Evolutionary conservation across 371 early-diverging fungal species (phyloP).

Genomic region (Mortierella sp.): DNA sequence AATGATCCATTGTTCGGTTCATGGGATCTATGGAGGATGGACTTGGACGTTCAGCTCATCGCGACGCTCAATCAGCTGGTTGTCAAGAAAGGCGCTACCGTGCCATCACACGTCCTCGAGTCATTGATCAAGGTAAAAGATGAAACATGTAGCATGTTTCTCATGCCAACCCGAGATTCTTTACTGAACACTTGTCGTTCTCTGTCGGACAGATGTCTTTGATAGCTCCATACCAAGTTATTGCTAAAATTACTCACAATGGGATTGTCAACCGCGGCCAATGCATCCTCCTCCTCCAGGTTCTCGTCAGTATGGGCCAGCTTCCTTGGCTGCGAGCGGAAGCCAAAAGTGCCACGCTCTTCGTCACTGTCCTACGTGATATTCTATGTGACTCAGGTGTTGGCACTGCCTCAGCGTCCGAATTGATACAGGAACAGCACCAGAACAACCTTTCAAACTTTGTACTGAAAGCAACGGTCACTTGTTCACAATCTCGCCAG

Average conservation of each 20-base stretch:
- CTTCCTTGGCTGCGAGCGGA: slow-evolving; percentile 29
- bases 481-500: not conserved
- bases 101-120: slow-evolving; percentile 18
- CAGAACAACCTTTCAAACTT: slow-evolving; percentile 31
- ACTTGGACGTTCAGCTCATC: slow-evolving; percentile 29
- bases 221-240: slow-evolving; percentile 43
- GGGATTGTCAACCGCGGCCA: slow-evolving; percentile 44
- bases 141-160: not conserved
- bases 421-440: slow-evolving; percentile 8
- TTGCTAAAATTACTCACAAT: slow-evolving; percentile 15
- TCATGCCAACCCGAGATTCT: not conserved
- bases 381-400: slow-evolving; percentile 1
- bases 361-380: slow-evolving; percentile 20
- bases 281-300: slow-evolving; percentile 21
- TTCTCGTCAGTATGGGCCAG: slow-evolving; percentile 25
- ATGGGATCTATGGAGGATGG: slow-evolving; percentile 38
- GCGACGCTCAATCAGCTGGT: slow-evolving; percentile 44
- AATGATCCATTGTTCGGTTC: slow-evolving; percentile 41
- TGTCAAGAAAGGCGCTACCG: slow-evolving; percentile 9
- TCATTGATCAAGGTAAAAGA: slow-evolving; percentile 32
- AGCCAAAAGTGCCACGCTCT: slow-evolving; percentile 9
- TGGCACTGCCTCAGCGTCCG: not conserved
- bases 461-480: slow-evolving; percentile 7
- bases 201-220: slow-evolving; percentile 28
- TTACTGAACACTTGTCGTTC: not conserved